Evolutionary conservation across 2,329 filamentous ascomycete genomes (phyloP), one percentile per base, ranked within the genome.

Genomic region (Pestalotiopsis sp.): DNA sequence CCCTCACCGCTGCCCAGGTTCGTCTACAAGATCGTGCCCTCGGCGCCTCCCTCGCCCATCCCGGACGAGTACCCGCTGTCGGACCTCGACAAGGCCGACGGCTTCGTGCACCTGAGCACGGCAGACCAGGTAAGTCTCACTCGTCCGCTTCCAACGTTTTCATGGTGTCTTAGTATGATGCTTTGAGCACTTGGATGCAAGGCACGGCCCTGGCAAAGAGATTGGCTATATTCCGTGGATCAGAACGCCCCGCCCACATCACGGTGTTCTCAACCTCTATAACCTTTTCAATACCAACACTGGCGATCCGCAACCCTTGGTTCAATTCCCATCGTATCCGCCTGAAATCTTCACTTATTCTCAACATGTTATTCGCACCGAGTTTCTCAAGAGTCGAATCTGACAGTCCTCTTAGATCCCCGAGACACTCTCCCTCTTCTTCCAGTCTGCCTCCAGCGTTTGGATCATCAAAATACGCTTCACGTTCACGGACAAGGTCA

Each of bases 71-170:
- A 88, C 66, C 88, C 89, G 14, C 82, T 88, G 69, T 91, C 88
- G 13, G 84, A 87, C 41, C 84, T 90, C 59, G 89, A 91, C 77
- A 77, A 79, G 71, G 83, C 86, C 45, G 88, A 91, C 74, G 88
- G 88, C 63, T 91, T 89, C 77, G 81, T 91, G 39, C 89, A 91
- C 72, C 77, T 91, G 17, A 90, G 88, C 75, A 87, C 85, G 0
- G 82, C 85, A 2, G 78, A 79, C 49, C 89, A 91, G 81, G 86
- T 86, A 75, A 56, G 64, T 27, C 6, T 27, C 3, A 5, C 27
- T 27, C 27, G 27, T 27, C 27, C 27, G 27, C 27, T 27, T 5
- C 3, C 4, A 27, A 5, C 27, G 27, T 5, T 27, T 27, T 27
- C 27, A 5, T 27, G 1, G 27, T 5, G 27, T 27, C 27, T 5